Evolutionary conservation across 441 rosid species (phyloP), one percentile per base, ranked within the genome.

Genomic region (Erodium trifolium): DNA sequence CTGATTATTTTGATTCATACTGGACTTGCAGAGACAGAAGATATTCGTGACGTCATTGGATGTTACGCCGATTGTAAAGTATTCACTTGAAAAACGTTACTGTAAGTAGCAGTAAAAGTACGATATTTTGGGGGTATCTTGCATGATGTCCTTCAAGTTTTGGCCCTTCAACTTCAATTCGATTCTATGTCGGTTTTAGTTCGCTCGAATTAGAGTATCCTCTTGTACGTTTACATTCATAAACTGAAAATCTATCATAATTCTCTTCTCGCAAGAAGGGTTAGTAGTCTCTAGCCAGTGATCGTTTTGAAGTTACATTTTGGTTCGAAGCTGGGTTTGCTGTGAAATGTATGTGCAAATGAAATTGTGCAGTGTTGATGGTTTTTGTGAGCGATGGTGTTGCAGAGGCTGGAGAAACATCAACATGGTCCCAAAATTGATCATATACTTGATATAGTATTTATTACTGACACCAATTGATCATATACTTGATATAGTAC

Each of bases 171-270:
- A 23, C 19, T 16, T 18, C 62, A 55, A 55, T 55, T 55, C 8
- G 62, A 14, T 55, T 55, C 62, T 55, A 55, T 55, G 62, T 17
- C 10, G 19, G 18, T 55, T 55, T 55, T 55, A 12, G 62, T 17
- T 55, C 62, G 62, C 19, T 55, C 62, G 19, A 55, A 17, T 55
- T 55, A 55, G 62, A 55, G 62, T 55, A 17, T 55, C 62, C 19
- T 16, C 16, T 17, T 55, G 62, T 55, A 55, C 1, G 23, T 16
- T 55, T 18, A 55, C 62, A 55, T 55, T 55, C 62, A 14, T 55
- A 55, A 55, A n/a, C 16, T 8, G 18, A 55, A 55, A 14, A 55
- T 14, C 9, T 55, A 55, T 55, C 19, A 55, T 55, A 55, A 14
- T 16, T 55, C 19, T 55, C 19, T 17, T 55, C 62, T 55, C 8